These are phyloP conservation scores for Panicum miliaceum DNA, from an alignment of 176 grass and related monocot species.

Conservation along the genomic window DNA sequence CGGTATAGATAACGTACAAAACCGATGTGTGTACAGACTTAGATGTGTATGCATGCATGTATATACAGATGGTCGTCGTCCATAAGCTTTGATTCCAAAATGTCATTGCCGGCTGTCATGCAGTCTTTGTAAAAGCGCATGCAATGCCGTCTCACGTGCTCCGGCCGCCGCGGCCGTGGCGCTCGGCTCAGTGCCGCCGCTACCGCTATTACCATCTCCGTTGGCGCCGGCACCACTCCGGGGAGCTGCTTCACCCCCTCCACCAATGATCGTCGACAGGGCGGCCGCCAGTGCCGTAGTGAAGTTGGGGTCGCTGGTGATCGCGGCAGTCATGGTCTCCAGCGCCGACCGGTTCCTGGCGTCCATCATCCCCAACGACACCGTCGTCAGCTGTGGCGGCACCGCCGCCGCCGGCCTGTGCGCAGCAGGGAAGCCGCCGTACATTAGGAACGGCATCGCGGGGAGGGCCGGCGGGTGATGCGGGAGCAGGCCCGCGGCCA, in stretches of 20 bases:
- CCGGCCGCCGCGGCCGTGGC: background rate
- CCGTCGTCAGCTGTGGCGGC: background rate
- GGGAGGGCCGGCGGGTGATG: background rate
- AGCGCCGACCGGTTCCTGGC: constrained; percentile 11
- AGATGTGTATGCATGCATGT: background rate
- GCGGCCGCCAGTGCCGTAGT: constrained; percentile 63
- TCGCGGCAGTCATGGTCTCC: constrained; percentile 73
- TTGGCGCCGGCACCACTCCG: background rate
- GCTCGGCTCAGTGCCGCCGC: background rate
- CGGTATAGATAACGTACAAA: background rate
- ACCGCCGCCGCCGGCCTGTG: background rate
- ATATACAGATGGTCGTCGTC: constrained; percentile 1
- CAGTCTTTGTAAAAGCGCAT: constrained; percentile 4
- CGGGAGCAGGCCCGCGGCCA: constrained; percentile 32
- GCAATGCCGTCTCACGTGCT: constrained; percentile 31
- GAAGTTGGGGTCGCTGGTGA: constrained; percentile 73
- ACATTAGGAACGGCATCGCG: constrained; percentile 41
- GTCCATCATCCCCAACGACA: background rate
- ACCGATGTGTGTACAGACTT: background rate
- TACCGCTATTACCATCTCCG: constrained; percentile 21
- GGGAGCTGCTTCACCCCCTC: constrained; percentile 1
- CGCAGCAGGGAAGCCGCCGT: constrained; percentile 38
- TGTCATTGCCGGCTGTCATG: constrained; percentile 26
- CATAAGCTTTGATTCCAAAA: background rate
- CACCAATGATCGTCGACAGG: constrained; percentile 66